These are phyloP conservation scores for Lecanicillium sp. DNA, from an alignment of 2,329 filamentous ascomycete species.

Conservation along the genomic window DNA sequence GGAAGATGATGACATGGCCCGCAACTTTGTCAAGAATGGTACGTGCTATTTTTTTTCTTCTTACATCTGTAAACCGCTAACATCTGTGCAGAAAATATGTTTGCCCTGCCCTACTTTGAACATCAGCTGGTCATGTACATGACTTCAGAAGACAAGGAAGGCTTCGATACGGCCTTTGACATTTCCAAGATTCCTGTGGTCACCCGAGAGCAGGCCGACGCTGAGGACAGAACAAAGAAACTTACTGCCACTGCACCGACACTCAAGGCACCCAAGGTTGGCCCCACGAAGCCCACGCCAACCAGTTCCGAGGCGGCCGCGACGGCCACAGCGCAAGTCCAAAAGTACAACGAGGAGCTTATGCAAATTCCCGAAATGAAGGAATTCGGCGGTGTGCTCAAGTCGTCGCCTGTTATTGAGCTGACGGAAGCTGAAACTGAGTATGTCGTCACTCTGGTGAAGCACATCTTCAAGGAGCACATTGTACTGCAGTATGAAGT, in stretches of 20 bases:
- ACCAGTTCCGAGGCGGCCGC: constrained; percentile 67
- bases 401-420: constrained; percentile 78
- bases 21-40: constrained; percentile 90
- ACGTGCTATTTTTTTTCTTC: constrained; percentile 20
- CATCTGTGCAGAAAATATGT: constrained; percentile 68
- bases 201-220: constrained; percentile 89
- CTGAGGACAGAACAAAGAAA: constrained; percentile 95
- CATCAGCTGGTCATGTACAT: constrained; percentile 98
- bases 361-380: constrained; percentile 85
- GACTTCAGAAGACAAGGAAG: constrained; percentile 79
- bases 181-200: constrained; percentile 86
- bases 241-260: constrained; percentile 87
- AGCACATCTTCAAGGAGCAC: constrained; percentile 97
- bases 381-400: constrained; percentile 82
- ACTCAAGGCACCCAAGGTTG: constrained; percentile 82
- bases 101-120: constrained; percentile 88
- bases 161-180: constrained; percentile 81
- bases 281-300: constrained; percentile 62
- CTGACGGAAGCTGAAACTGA: constrained; percentile 96
- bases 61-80: constrained; percentile 18
- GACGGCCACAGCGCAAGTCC: constrained; percentile 68
- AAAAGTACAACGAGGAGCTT: constrained; percentile 83
- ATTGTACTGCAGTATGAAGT: constrained; percentile 94
- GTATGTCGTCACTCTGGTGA: constrained; percentile 87
- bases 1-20: constrained; percentile 80